phyloP scores from a whole-genome alignment of 805 yeast genomes.

The Pichia deserticola region DNA sequence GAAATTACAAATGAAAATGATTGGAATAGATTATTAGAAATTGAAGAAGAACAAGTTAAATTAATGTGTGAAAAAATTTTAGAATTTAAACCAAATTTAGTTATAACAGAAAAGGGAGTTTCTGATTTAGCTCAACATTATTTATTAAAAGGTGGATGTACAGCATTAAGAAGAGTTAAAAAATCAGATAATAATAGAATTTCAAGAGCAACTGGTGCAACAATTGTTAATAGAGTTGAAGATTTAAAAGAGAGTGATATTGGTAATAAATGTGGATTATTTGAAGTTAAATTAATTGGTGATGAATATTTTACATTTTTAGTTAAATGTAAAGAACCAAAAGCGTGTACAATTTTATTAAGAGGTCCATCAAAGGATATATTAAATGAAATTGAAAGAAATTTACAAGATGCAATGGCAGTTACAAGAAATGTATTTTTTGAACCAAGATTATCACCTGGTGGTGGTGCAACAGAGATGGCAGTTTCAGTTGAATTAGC shows the following conservation, averaged over 20 bases:
- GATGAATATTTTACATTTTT: conserved; percentile 93
- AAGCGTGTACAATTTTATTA: conserved; percentile 86
- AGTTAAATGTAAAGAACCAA: conserved; percentile 73
- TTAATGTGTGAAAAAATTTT: conserved; percentile 77
- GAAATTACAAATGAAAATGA: conserved; percentile 95
- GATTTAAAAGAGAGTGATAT: conserved; percentile 87
- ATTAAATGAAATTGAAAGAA: conserved; percentile 91
- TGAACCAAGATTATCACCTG: conserved; percentile 93
- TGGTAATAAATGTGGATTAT: conserved; percentile 83
- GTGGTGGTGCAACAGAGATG: conserved; percentile 99
- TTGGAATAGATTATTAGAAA: conserved; percentile 91
- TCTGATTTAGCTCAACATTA: conserved; percentile 97
- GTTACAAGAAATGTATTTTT: conserved; percentile 92
- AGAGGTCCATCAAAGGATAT: conserved; percentile 98
- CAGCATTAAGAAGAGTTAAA: conserved; percentile 88
- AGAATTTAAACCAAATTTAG: conserved; percentile 84
- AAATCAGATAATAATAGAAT: conserved; percentile 95
- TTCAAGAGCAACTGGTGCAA: conserved; percentile 96
- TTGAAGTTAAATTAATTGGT: conserved; percentile 91
- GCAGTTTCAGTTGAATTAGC: conserved; percentile 85
- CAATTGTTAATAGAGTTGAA: conserved; percentile 91
- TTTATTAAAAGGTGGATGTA: conserved; percentile 84
- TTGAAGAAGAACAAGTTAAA: conserved; percentile 96
- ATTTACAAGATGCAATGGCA: conserved; percentile 97
- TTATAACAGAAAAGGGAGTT: conserved; percentile 96